A percentile compares a stretch with the other conserved stretches of the same genome.
phyloP scores from a whole-genome alignment of 225 moss, liverwort and hornwort species.

The Bryoerythrophyllum caledonicum region DNA sequence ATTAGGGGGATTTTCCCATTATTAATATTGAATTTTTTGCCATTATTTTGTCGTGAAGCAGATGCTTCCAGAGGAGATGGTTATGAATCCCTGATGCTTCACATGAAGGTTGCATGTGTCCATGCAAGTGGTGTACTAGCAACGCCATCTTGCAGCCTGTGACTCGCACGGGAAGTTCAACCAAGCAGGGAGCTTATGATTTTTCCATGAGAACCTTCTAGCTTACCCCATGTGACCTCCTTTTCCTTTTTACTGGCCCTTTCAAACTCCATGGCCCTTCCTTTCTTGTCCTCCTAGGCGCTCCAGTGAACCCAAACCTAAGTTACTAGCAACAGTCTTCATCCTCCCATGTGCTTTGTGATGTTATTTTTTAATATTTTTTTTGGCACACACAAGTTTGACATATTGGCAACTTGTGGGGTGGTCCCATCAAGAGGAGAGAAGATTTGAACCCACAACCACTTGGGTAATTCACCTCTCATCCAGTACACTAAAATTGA shows the following conservation, averaged over 20 bases:
- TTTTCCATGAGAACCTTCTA: background rate
- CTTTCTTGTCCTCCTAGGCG: background rate
- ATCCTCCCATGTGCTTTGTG: no score
- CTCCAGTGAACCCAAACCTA: no score
- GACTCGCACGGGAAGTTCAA: background rate
- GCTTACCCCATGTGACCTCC: background rate
- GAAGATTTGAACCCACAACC: no score
- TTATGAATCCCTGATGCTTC: background rate
- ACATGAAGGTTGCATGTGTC: constrained; percentile 10
- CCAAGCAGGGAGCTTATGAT: background rate
- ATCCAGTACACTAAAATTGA: no score
- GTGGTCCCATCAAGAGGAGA: no score
- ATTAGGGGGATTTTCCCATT: no score
- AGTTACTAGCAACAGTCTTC: no score
- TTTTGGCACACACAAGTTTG: no score
- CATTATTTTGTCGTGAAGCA: background rate
- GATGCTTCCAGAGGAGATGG: background rate
- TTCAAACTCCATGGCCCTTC: background rate
- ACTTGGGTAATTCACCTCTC: no score
- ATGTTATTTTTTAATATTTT: background rate
- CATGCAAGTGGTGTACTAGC: background rate
- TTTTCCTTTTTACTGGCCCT: background rate
- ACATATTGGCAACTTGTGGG: no score
- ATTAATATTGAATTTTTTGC: no score
- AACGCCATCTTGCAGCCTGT: constrained; percentile 7